phyloP scores from a whole-genome alignment of 176 grass and related monocot species.

The Cenchrus purpureus region DNA sequence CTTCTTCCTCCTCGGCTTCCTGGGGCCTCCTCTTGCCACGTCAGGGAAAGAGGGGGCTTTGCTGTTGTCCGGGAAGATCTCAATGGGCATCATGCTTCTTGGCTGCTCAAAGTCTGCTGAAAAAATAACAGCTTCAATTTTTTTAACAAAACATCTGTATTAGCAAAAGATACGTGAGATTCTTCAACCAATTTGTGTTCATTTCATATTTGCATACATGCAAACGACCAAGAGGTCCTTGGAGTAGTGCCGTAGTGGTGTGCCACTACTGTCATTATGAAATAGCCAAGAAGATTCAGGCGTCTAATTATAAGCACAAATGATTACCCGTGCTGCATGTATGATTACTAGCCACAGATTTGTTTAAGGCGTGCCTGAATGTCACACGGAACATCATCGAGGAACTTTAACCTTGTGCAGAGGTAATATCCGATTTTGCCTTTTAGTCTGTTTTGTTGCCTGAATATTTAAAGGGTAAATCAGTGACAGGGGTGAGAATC shows the following conservation, averaged over 20 bases:
- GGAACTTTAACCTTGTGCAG: not conserved
- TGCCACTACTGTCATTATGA: constrained; percentile 29
- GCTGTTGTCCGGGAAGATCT: constrained; percentile 60
- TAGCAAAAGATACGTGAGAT: constrained; percentile 20
- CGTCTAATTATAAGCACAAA: constrained; percentile 15
- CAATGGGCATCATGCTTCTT: constrained; percentile 62
- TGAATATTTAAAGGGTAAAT: not conserved
- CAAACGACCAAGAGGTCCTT: constrained; percentile 28
- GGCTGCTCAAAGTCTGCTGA: constrained; percentile 87
- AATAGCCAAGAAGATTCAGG: constrained; percentile 28
- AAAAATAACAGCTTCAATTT: not conserved
- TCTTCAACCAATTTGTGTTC: not conserved
- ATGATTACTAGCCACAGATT: not conserved
- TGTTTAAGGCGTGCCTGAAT: not conserved
- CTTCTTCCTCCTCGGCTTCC: constrained; percentile 66
- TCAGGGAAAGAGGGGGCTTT: constrained; percentile 45
- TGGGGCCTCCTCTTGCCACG: constrained; percentile 56
- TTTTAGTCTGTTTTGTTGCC: not conserved
- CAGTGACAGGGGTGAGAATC: constrained; percentile 1
- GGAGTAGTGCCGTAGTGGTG: constrained; percentile 47
- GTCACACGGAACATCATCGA: not conserved
- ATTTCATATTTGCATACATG: constrained; percentile 32
- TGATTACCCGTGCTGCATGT: not conserved
- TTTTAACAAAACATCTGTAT: not conserved
- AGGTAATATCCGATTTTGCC: not conserved